Base-by-base conservation (phyloP, 768 basidiomycete species). In the Candolleomyces aberdarensis region DNA sequence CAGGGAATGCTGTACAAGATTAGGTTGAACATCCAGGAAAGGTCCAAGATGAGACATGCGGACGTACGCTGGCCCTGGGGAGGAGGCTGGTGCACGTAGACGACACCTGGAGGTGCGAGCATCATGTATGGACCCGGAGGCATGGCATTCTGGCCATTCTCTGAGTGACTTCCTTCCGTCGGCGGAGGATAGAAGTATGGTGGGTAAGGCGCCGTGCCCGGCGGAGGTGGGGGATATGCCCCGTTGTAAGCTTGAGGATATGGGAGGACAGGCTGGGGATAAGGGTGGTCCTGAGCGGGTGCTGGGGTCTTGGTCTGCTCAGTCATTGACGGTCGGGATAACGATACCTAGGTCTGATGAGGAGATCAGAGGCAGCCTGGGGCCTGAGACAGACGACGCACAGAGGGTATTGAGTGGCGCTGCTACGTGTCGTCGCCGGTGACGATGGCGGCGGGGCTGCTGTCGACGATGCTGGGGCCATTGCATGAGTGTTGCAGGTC, bases 131-230 rank as follows among this genome's bases (percentile, higher is more conserved):
- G 72, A 36, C 67, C 72, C 11, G 76, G 74, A 15, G 76, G 69
- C 5, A 66, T 66, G 19, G 72, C 73, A 54, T 70, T 72, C 54
- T 71, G 76, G 6, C 66, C 66, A 19, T 72, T 74, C 60, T 78
- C 76, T 7, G 67, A 62, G 49, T 77, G 72, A 51, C 63, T 64
- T n/a, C 70, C 76, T 50, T 80, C 77, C 4, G 73, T 67, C 0
- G 75, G 74, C 1, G 79, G 78, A 11, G 81, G 79, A 52, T 76
- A 81, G 63, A 76, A 79, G 58, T 75, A 75, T 15, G 76, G 77
- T 39, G 75, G 73, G 62, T 78, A 80, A 36, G 71, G 64, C 1
- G 75, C 75, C 15, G 74, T 5, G 67, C 62, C 61, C 67, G 75
- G 59, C 69, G 73, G 43, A 71, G 68, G 65, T 72, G 75, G 3